A percentile compares a stretch with the other conserved stretches of the same genome.
Conservation (phyloP, 169 alveolate genomes). For the Cardiosporidium cionae region DNA sequence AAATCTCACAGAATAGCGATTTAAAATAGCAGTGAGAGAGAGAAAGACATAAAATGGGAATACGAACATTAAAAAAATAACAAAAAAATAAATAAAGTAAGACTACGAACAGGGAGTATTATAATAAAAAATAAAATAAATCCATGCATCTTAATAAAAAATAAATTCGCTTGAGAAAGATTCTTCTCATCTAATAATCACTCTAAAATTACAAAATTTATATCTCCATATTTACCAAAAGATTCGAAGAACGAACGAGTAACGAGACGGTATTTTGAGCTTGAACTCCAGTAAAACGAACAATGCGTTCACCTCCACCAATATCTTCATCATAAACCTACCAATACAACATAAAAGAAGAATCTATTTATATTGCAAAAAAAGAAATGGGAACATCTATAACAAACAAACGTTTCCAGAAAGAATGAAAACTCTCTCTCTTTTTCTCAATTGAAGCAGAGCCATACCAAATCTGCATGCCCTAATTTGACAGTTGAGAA, state of each 20-base stretch:
- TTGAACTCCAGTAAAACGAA: conserved; percentile 24
- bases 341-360: background rate
- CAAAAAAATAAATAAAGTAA: background rate
- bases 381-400: background rate
- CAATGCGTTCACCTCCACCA: conserved; percentile 18
- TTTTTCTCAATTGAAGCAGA: background rate
- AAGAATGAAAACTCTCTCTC: background rate
- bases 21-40: too few species aligned
- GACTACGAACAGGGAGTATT: background rate
- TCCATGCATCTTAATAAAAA: too few species aligned
- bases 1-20: too few species aligned
- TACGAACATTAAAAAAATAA: background rate
- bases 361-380: background rate
- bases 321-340: background rate
- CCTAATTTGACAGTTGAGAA: conserved; percentile 95
- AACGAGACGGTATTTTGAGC: conserved; percentile 70
- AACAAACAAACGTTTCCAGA: background rate
- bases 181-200: too few species aligned
- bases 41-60: too few species aligned
- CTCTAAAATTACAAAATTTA: too few species aligned
- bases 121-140: background rate
- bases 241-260: conserved; percentile 91
- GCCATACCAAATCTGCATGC: conserved; percentile 78
- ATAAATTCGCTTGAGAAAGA: too few species aligned
- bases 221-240: conserved; percentile 39